phyloP scores from a whole-genome alignment of 2,329 filamentous ascomycete species.

The Fusarium piperis region DNA sequence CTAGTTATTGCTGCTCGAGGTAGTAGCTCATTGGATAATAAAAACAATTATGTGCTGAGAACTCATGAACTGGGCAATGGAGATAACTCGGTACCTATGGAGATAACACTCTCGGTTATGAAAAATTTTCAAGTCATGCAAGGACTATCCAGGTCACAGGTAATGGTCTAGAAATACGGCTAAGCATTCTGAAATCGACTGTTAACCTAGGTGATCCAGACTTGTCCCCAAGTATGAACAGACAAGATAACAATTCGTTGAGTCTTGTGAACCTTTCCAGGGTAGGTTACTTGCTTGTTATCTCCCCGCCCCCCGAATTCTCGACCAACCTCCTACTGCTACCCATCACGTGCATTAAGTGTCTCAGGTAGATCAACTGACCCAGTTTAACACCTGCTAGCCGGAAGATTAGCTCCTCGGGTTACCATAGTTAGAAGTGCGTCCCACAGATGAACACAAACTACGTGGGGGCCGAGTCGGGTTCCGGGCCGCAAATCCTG shows the following conservation, averaged over 20 bases:
- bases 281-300: not conserved
- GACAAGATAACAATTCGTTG: too few relatives aligned
- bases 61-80: not conserved
- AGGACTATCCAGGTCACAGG: rapidly evolving
- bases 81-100: not conserved
- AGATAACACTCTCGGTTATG: not conserved
- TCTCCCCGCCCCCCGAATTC: not conserved
- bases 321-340: not conserved
- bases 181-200: not conserved
- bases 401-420: not conserved
- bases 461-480: not conserved
- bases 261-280: not conserved
- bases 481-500: not conserved
- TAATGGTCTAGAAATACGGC: not conserved
- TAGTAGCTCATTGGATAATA: not conserved
- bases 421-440: not conserved
- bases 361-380: not conserved
- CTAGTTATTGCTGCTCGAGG: not conserved
- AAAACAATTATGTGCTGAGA: not conserved
- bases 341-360: not conserved
- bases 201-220: not conserved
- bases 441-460: not conserved
- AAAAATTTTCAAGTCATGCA: not conserved
- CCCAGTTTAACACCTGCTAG: not conserved
- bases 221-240: too few relatives aligned